Percentiles rank a stretch among this genome's conserved stretches.
phyloP scores from a whole-genome alignment of 768 basidiomycete species.

The Artomyces pyxidatus region DNA sequence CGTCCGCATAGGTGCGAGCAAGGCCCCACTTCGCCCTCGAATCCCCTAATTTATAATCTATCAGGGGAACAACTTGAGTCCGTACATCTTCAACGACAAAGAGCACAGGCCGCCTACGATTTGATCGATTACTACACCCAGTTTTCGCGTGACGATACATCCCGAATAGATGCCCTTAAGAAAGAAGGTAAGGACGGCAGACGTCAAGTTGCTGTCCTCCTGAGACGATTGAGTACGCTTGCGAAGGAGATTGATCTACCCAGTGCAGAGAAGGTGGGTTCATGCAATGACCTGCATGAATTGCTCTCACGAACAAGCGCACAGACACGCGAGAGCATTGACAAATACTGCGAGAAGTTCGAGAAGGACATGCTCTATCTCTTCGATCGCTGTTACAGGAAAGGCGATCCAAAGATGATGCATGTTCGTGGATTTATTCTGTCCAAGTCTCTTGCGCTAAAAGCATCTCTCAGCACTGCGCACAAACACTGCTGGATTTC shows the following conservation, averaged over 20 bases:
- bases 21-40: neutral
- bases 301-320: no score
- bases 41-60: slow-evolving; percentile 2
- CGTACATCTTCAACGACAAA: slow-evolving; percentile 82
- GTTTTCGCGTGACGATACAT: slow-evolving; percentile 75
- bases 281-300: neutral
- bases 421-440: slow-evolving; percentile 51
- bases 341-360: slow-evolving; percentile 96
- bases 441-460: neutral
- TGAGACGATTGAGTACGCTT: slow-evolving; percentile 77
- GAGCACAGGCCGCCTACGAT: slow-evolving; percentile 91
- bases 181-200: slow-evolving; percentile 89
- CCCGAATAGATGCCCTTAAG: slow-evolving; percentile 62
- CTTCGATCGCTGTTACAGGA: slow-evolving; percentile 92
- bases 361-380: slow-evolving; percentile 97
- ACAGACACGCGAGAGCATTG: slow-evolving; percentile 88
- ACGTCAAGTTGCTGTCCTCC: slow-evolving; percentile 78
- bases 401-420: slow-evolving; percentile 99
- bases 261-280: slow-evolving; percentile 64
- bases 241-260: slow-evolving; percentile 92
- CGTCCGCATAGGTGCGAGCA: slow-evolving; percentile 72
- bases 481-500: slow-evolving; percentile 93
- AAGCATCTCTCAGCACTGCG: slow-evolving; percentile 99
- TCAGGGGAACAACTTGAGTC: slow-evolving; percentile 93
- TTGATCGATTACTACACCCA: slow-evolving; percentile 92